phyloP scores from a whole-genome alignment of 345 rosid genomes.

The Euphorbia tirucalli region DNA sequence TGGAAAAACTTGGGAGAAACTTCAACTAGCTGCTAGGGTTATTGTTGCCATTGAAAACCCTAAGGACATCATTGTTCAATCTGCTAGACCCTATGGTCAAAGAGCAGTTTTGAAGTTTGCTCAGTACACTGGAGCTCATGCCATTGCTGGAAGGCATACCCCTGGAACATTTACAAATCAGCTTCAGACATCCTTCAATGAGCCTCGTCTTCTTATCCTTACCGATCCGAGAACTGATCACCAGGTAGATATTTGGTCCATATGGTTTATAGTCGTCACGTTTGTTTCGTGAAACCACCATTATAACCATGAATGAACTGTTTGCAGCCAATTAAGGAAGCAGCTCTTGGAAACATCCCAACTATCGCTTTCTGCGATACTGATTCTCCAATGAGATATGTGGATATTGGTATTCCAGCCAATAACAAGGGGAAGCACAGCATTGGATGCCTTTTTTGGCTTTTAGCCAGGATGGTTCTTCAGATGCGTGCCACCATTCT shows the following conservation, averaged over 20 bases:
- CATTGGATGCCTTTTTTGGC: conserved; percentile 95
- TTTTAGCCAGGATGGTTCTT: conserved; percentile 90
- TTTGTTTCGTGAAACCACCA: neutral
- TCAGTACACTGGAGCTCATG: conserved; percentile 88
- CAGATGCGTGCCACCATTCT: conserved; percentile 95
- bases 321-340: conserved; percentile 92
- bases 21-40: conserved; percentile 76
- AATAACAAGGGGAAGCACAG: conserved; percentile 97
- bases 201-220: conserved; percentile 82
- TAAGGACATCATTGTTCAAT: conserved; percentile 87
- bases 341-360: conserved; percentile 91
- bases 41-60: conserved; percentile 90
- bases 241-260: conserved; percentile 44
- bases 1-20: conserved; percentile 93
- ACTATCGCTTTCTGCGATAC: conserved; percentile 97
- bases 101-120: conserved; percentile 93
- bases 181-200: conserved; percentile 85
- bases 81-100: conserved; percentile 98
- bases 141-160: conserved; percentile 98
- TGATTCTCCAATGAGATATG: conserved; percentile 88
- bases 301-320: neutral
- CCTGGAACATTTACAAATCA: conserved; percentile 99
- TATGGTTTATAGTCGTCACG: neutral
- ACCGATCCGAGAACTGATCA: conserved; percentile 97
- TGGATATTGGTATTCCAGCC: conserved; percentile 94